These are phyloP conservation scores for Eucalyptus viminalis DNA, from an alignment of 345 rosid species.

Conservation along the genomic window DNA sequence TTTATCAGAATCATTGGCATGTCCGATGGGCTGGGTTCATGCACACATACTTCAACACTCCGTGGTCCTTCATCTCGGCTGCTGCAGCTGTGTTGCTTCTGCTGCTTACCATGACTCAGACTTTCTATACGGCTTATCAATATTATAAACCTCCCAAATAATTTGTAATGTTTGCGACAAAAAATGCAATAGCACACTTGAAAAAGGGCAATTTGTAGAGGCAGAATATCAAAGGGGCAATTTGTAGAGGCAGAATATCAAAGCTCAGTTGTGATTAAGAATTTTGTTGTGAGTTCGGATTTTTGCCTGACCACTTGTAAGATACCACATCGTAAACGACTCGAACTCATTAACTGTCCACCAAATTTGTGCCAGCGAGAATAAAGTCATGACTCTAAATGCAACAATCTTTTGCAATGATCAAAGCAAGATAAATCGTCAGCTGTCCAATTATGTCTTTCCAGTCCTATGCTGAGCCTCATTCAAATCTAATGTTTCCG, in stretches of 20 bases:
- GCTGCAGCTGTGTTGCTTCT: conserved; percentile 34
- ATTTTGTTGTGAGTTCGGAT: background rate
- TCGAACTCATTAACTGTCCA: background rate
- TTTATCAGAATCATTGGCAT: conserved; percentile 28
- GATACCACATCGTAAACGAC: background rate
- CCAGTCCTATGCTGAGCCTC: background rate
- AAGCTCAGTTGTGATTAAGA: background rate
- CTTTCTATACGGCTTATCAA: conserved; percentile 21
- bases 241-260: background rate
- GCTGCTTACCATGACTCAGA: conserved; percentile 28
- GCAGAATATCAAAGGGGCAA: too few relatives aligned
- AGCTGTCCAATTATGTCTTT: background rate
- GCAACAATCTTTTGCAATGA: background rate
- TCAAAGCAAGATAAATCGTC: background rate
- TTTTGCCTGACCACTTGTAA: background rate
- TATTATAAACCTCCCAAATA: background rate
- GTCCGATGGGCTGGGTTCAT: conserved; percentile 42
- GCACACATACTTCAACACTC: conserved; percentile 35
- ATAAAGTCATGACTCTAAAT: background rate
- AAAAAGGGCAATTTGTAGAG: too few relatives aligned
- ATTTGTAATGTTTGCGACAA: background rate
- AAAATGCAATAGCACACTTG: background rate
- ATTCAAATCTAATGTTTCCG: background rate
- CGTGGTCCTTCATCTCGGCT: conserved; percentile 54
- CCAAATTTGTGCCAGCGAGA: background rate